Conservation (phyloP, 2,329 filamentous ascomycete genomes). For the Colletotrichum abscissum region DNA sequence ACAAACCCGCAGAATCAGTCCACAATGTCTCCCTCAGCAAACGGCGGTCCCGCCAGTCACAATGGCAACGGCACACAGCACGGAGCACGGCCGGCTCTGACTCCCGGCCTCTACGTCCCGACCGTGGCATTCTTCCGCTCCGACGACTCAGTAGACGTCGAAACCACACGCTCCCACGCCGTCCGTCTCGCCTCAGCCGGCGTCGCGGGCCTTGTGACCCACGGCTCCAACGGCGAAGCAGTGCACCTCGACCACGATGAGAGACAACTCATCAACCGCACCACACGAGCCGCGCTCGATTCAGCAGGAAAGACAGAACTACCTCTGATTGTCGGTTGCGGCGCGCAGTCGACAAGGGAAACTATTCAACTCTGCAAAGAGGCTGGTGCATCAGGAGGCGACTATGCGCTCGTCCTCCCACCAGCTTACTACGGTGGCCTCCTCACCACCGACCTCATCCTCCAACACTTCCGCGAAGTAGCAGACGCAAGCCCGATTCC, state of each 20-base stretch:
- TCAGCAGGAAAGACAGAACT: slow-evolving; percentile 47
- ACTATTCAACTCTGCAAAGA: slow-evolving; percentile 69
- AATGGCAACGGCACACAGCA: slow-evolving; percentile 16
- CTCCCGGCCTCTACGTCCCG: slow-evolving; percentile 67
- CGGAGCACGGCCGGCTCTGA: slow-evolving; percentile 10
- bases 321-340: slow-evolving; percentile 72
- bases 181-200: slow-evolving; percentile 71
- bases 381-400: slow-evolving; percentile 68
- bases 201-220: slow-evolving; percentile 74
- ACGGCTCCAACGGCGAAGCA: slow-evolving; percentile 81
- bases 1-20: neutral
- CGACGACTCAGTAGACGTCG: slow-evolving; percentile 66
- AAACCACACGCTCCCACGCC: slow-evolving; percentile 62
- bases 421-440: slow-evolving; percentile 74
- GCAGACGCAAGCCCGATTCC: slow-evolving; percentile 63
- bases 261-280: slow-evolving; percentile 62
- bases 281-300: slow-evolving; percentile 61
- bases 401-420: slow-evolving; percentile 71
- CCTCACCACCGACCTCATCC: slow-evolving; percentile 56
- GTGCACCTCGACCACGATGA: slow-evolving; percentile 65
- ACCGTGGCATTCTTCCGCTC: slow-evolving; percentile 72
- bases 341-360: slow-evolving; percentile 73
- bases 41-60: slow-evolving; percentile 17
- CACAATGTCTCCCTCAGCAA: slow-evolving; percentile 29
- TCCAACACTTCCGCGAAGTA: slow-evolving; percentile 69